Evolutionary conservation across 768 basidiomycete genomes (phyloP).

Genomic region (Termitomyces sp.): DNA sequence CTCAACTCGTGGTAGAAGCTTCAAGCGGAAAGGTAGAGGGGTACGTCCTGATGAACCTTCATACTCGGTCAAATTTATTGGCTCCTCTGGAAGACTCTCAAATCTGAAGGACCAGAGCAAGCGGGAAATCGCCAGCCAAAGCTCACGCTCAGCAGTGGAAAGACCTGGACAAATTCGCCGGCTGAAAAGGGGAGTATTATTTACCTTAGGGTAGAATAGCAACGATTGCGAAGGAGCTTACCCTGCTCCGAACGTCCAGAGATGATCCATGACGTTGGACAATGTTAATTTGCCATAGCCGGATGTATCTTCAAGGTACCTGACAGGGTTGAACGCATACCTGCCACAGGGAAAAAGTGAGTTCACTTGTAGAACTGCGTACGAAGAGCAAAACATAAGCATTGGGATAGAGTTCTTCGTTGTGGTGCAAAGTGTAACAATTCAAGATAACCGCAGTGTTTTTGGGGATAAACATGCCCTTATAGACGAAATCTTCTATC

Average conservation of each 20-base stretch:
- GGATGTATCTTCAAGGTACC: conserved; percentile 32
- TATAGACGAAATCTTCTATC: conserved; percentile 33
- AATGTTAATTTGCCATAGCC: conserved; percentile 35
- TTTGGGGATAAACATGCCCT: conserved; percentile 33
- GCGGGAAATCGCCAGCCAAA: neutral
- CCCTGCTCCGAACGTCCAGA: conserved; percentile 47
- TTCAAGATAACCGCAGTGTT: conserved; percentile 33
- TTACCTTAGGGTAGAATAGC: too few relatives aligned
- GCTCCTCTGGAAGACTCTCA: neutral
- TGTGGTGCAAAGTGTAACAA: conserved; percentile 30
- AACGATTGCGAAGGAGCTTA: conserved; percentile 9
- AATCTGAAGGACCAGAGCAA: neutral
- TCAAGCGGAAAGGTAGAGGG: neutral
- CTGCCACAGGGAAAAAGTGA: too few relatives aligned
- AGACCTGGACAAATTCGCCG: neutral
- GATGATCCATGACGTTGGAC: conserved; percentile 34
- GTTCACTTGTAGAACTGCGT: too few relatives aligned
- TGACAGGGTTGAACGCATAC: conserved; percentile 27
- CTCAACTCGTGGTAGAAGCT: neutral
- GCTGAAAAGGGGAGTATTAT: conserved; percentile 7
- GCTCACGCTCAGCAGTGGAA: neutral
- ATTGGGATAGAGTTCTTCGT: conserved; percentile 30
- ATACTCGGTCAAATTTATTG: neutral
- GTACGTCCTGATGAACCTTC: neutral
- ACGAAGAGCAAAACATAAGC: conserved; percentile 16